These are phyloP conservation scores for Monosporascus sp. DNA, from an alignment of 2,329 filamentous ascomycete species.

Conservation along the genomic window DNA sequence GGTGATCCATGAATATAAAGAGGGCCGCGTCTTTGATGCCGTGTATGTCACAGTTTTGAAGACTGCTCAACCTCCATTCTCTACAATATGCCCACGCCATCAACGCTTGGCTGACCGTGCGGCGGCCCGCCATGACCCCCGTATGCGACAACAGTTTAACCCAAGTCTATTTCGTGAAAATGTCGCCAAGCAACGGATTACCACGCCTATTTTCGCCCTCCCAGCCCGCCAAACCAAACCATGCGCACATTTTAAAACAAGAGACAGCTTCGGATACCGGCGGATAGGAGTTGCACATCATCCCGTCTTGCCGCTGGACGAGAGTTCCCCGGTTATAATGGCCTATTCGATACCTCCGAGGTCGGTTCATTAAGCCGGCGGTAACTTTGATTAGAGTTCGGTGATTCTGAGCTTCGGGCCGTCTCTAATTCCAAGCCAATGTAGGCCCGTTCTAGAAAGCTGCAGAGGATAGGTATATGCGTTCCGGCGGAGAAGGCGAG, in stretches of 20 bases:
- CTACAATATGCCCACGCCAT: neutral
- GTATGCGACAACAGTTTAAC: slow-evolving; percentile 1
- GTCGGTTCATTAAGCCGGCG: neutral
- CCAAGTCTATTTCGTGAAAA: slow-evolving; percentile 13
- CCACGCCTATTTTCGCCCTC: slow-evolving; percentile 4
- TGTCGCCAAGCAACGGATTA: neutral
- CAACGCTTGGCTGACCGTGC: neutral
- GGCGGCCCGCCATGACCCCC: neutral
- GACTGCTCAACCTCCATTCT: neutral
- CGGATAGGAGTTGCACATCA: neutral
- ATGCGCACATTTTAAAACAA: slow-evolving; percentile 1
- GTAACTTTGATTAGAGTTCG: neutral
- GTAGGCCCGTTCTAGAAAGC: slow-evolving; percentile 5
- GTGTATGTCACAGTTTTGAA: neutral
- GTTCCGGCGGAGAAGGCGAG: slow-evolving; percentile 19
- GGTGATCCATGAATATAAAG: neutral
- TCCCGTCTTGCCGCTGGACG: neutral
- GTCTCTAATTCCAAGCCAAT: neutral
- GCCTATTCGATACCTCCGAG: neutral
- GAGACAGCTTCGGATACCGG: neutral
- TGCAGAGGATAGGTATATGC: slow-evolving; percentile 23
- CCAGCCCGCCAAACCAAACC: slow-evolving; percentile 6
- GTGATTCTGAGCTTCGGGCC: neutral
- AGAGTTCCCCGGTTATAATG: neutral
- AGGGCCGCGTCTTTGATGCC: neutral